These are phyloP conservation scores for Staphylotrichum longicolle DNA, from an alignment of 495 filamentous ascomycete species.

Conservation along the genomic window DNA sequence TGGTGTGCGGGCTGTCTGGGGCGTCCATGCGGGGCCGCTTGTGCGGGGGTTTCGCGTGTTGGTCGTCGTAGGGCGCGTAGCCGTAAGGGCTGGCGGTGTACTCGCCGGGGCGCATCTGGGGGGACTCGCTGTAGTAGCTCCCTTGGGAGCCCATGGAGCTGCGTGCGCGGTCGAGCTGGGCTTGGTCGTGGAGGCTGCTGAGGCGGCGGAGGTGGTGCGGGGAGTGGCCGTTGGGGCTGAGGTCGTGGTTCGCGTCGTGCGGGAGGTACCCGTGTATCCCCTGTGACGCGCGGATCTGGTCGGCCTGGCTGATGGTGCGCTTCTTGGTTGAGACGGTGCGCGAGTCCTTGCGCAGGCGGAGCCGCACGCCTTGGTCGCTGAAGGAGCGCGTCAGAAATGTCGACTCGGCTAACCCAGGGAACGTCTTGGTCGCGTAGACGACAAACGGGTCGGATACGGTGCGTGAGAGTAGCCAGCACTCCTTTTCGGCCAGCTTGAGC, in stretches of 20 bases:
- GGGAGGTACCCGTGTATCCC: slow-evolving; percentile 21
- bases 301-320: slow-evolving; percentile 31
- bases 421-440: slow-evolving; percentile 74
- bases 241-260: slow-evolving; percentile 23
- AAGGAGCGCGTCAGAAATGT: slow-evolving; percentile 90
- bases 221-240: slow-evolving; percentile 28
- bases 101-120: slow-evolving; percentile 24
- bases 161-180: slow-evolving; percentile 22
- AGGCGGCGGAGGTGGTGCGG: slow-evolving; percentile 23
- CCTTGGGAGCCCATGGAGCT: slow-evolving; percentile 25
- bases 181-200: slow-evolving; percentile 24
- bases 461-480: slow-evolving; percentile 57
- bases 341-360: slow-evolving; percentile 83
- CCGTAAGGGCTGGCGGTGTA: slow-evolving; percentile 24
- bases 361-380: slow-evolving; percentile 88
- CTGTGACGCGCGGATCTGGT: slow-evolving; percentile 20
- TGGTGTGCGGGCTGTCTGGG: slow-evolving; percentile 12
- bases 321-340: slow-evolving; percentile 46
- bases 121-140: slow-evolving; percentile 28
- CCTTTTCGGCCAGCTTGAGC: slow-evolving; percentile 66
- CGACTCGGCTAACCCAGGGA: slow-evolving; percentile 84
- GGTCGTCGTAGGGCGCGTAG: slow-evolving; percentile 25
- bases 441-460: slow-evolving; percentile 72
- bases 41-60: slow-evolving; percentile 7
- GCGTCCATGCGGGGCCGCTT: slow-evolving; percentile 27